phyloP scores from a whole-genome alignment of 2,329 filamentous ascomycete species.

The Rhynchosporium secalis region DNA sequence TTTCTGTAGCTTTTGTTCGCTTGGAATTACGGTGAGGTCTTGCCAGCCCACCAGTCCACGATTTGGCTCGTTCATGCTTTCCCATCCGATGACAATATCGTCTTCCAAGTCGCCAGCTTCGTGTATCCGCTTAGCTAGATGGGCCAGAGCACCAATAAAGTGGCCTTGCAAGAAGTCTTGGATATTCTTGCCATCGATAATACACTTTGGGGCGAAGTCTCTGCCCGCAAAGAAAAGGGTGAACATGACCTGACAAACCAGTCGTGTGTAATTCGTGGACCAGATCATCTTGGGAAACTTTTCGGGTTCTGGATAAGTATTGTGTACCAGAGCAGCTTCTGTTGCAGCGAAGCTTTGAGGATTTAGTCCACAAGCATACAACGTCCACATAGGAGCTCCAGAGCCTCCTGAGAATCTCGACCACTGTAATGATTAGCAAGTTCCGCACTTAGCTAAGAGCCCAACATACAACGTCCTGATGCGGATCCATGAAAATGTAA shows the following conservation, averaged over 20 bases:
- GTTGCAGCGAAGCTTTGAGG: conserved; percentile 82
- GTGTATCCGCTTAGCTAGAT: conserved; percentile 80
- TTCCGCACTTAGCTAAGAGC: neutral
- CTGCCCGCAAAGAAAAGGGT: conserved; percentile 89
- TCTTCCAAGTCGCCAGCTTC: conserved; percentile 88
- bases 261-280: conserved; percentile 92
- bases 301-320: conserved; percentile 82
- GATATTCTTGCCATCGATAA: conserved; percentile 93
- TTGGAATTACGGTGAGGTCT: conserved; percentile 78
- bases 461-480: conserved; percentile 84
- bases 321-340: conserved; percentile 91
- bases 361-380: conserved; percentile 91
- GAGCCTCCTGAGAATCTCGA: conserved; percentile 92
- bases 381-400: conserved; percentile 94
- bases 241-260: conserved; percentile 88
- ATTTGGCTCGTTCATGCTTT: conserved; percentile 94
- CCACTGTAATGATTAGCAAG: conserved; percentile 57
- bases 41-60: conserved; percentile 80
- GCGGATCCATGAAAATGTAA: conserved; percentile 97
- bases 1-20: conserved; percentile 87
- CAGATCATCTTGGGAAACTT: conserved; percentile 98
- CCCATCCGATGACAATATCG: conserved; percentile 89
- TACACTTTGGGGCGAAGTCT: conserved; percentile 93
- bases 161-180: conserved; percentile 92
- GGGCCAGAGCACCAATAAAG: conserved; percentile 75